Percentiles rank a stretch among this genome's conserved stretches.
These are phyloP conservation scores for Scheffersomyces amazonensis DNA, from an alignment of 805 yeast genomes.

Conservation along the genomic window DNA sequence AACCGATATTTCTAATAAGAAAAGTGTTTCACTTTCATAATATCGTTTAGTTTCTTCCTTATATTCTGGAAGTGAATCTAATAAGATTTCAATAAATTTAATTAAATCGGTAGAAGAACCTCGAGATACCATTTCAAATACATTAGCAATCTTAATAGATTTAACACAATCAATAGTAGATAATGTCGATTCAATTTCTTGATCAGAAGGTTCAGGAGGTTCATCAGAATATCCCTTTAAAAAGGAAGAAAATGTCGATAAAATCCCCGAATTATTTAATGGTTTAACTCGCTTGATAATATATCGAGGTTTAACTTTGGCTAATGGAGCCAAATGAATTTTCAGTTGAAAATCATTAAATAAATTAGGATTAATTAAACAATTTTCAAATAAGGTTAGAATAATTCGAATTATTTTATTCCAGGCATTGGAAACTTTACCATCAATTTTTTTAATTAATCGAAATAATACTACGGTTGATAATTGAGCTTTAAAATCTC, in stretches of 20 bases:
- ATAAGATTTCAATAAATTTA: conserved; percentile 24
- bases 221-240: conserved; percentile 85
- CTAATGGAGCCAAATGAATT: conserved; percentile 50
- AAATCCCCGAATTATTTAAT: conserved; percentile 71
- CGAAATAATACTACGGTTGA: conserved; percentile 84
- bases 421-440: conserved; percentile 60
- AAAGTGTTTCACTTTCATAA: conserved; percentile 47
- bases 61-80: conserved; percentile 24
- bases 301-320: conserved; percentile 64
- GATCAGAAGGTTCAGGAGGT: conserved; percentile 88
- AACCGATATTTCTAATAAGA: conserved; percentile 43
- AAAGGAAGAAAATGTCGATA: conserved; percentile 89
- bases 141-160: conserved; percentile 57
- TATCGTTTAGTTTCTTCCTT: conserved; percentile 30
- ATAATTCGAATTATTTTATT: conserved; percentile 54
- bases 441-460: conserved; percentile 58
- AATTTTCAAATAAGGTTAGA: conserved; percentile 65
- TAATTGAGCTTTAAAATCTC: conserved; percentile 87
- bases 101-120: conserved; percentile 32
- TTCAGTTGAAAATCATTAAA: conserved; percentile 64
- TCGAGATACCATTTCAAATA: conserved; percentile 51
- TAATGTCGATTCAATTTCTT: conserved; percentile 82
- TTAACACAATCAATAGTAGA: conserved; percentile 81
- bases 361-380: conserved; percentile 60
- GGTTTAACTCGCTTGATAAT: conserved; percentile 62